Conservation (phyloP, 441 rosid species). For the Pelargonium fulgidum region DNA sequence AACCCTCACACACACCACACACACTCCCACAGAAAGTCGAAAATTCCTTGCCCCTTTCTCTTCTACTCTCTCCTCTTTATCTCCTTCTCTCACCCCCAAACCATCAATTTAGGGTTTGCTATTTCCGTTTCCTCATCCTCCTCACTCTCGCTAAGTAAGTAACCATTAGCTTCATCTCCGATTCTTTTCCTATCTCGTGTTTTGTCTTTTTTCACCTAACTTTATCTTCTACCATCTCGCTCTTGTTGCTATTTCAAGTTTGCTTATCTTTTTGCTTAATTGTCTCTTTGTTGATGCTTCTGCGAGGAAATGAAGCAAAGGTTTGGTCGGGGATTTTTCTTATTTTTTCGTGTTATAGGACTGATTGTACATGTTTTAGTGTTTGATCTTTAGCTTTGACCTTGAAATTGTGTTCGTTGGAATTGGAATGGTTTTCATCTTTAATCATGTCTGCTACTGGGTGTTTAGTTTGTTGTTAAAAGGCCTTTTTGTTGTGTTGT, state of each 20-base stretch:
- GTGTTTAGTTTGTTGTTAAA: too few relatives aligned
- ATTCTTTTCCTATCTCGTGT: neutral
- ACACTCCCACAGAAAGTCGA: neutral
- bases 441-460: too few relatives aligned
- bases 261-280: neutral
- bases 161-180: neutral
- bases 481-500: too few relatives aligned
- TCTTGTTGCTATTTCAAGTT: neutral
- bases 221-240: neutral
- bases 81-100: too few relatives aligned
- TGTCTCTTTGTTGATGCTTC: neutral
- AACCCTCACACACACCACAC: neutral
- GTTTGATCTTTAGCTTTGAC: too few relatives aligned
- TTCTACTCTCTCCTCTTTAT: too few relatives aligned
- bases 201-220: constrained; percentile 1
- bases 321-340: neutral
- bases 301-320: neutral
- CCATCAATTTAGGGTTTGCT: neutral
- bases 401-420: too few relatives aligned
- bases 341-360: neutral
- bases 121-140: neutral
- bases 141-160: neutral
- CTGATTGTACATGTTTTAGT: neutral
- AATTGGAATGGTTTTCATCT: too few relatives aligned
- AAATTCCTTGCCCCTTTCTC: neutral